Evolutionary conservation across 148 eudicot genomes (phyloP), one percentile per base, ranked within the genome.

Genomic region (Rhododendron ovatum): DNA sequence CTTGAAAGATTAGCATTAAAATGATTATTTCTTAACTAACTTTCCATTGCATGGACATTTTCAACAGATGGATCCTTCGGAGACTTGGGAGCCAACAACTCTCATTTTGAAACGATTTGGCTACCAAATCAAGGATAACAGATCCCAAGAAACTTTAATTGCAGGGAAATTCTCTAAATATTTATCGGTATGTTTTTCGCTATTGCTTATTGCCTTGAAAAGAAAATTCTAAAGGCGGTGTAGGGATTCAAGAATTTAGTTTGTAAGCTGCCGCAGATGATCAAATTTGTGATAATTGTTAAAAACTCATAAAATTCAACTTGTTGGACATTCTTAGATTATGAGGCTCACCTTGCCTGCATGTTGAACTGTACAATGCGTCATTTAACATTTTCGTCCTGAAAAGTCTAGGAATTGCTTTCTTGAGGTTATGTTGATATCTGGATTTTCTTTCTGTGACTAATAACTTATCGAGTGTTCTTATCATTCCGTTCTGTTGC

Each of bases 81-180:
- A 96, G 83, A 88, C 88, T 41, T 95, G 98, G 97, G 98, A 94
- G 92, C 90, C 87, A 80, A 92, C 95, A 81, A 95, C 94, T 82
- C 84, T 95, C 63, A 85, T 59, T 41, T 87, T 96, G 91, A 89
- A 89, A 85, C 91, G 94, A 81, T 92, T 95, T 14, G 91, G 93
- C 82, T 95, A 90, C 90, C 95, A 94, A 90, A 91, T 96, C 83
- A 92, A 90, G 90, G 90, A 91, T 87, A 91, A 91, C 67, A 86
- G 79, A 84, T 92, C 92, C 41, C 94, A 91, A 85, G 87, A 77
- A 24, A 57, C 90, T 81, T 82, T 92, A 84, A 91, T 94, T 87
- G 87, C 88, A 17, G 98, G 95, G 89, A 93, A 90, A 74, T 96
- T 93, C 88, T 91, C 99, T 15, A 91, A 90, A 79, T 96, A 93